Conservation (phyloP, 768 basidiomycete species). For the Naganishia onofrii region DNA sequence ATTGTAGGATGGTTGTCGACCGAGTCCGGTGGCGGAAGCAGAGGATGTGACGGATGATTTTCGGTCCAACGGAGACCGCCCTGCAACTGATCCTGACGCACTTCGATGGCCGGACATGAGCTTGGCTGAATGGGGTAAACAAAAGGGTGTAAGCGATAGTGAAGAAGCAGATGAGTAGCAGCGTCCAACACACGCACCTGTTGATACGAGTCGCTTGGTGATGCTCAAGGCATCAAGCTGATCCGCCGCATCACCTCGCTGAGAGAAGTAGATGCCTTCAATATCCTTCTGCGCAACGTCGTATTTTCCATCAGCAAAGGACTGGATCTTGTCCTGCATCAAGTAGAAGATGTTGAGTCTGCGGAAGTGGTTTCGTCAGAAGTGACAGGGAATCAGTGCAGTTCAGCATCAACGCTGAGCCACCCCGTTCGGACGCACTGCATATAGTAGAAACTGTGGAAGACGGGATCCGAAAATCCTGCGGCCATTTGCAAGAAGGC, state of each 20-base stretch:
- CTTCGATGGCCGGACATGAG: constrained; percentile 47
- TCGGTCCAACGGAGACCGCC: constrained; percentile 31
- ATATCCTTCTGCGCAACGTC: constrained; percentile 69
- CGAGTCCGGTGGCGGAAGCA: constrained; percentile 44
- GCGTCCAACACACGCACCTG: constrained; percentile 61
- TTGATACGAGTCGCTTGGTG: constrained; percentile 77
- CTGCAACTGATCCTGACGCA: constrained; percentile 31
- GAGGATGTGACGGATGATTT: constrained; percentile 33
- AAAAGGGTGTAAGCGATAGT: constrained; percentile 4
- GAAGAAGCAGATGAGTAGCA: constrained; percentile 28
- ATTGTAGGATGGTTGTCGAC: constrained; percentile 56
- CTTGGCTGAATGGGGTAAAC: constrained; percentile 40
- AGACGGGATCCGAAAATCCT: constrained; percentile 92
- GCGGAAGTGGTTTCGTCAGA: background rate
- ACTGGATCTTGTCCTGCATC: constrained; percentile 87
- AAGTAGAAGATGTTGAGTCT: constrained; percentile 93
- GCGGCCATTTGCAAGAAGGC: constrained; percentile 85
- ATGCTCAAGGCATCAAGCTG: constrained; percentile 75
- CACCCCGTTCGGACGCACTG: constrained; percentile 65
- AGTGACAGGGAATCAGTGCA: background rate
- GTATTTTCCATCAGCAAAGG: constrained; percentile 74
- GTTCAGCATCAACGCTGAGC: background rate
- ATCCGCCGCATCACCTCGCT: constrained; percentile 77
- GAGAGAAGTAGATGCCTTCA: constrained; percentile 69
- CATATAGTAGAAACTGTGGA: constrained; percentile 99